Evolutionary conservation across 2,329 filamentous ascomycete species (phyloP), one percentile per base, ranked within the genome.

Genomic region (Dryadomyces quercus-mongolicae): DNA sequence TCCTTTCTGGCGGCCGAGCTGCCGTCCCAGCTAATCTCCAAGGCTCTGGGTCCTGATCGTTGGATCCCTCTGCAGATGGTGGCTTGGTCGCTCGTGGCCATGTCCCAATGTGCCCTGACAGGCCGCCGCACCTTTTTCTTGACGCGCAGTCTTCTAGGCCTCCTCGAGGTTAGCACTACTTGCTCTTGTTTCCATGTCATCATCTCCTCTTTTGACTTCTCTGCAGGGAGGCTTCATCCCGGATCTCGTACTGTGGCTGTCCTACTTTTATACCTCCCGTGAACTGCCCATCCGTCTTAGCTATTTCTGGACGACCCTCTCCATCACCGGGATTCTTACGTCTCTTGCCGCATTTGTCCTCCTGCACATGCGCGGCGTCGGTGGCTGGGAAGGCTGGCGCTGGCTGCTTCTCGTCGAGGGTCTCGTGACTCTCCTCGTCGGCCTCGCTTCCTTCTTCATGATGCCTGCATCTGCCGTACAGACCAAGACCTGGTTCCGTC

Each of bases 11-110:
- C 72, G 5, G 78, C 80, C 0, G 81, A 84, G 60, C 65, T 84
- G 2, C 81, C 81, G 0, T 83, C 79, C 0, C 80, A 84, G 60
- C 69, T 84, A 9, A 61, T 84, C 15, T 75, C 72, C 46, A 84
- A 84, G 63, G 75, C 74, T 60, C 58, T 70, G 1, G 67, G 64
- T 15, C 62, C 62, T 1, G 66, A 68, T 51, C 61, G 64, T 3
- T 70, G 68, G 67, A 68, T 69, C 31, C 67, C 67, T 9, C 63
- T 63, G 4, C 64, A 67, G n/a, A 68, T 68, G 64, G 60, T 63
- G 1, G 52, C 64, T 3, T 70, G 67, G 67, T 65, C 63, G 15
- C 40, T 66, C 2, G 66, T 68, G 2, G 65, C 66, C 4, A 60
- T 61, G 2, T 63, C 60, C 0, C 68, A 70, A 49, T 65, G 63